Conservation (phyloP, 2,329 filamentous ascomycete species). For the Xylaria sp. region DNA sequence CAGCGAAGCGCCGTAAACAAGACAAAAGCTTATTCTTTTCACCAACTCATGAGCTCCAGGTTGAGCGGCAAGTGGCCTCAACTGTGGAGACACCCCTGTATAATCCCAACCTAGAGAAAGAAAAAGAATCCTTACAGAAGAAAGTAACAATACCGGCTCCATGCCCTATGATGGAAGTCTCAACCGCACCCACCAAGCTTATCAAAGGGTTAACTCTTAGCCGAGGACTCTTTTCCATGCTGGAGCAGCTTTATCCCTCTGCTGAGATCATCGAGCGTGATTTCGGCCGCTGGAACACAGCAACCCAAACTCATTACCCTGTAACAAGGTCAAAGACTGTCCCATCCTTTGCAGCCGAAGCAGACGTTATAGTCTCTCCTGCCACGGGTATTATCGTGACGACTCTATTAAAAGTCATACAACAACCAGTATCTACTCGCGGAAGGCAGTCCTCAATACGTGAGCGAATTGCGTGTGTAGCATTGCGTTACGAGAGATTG, state of each 20-base stretch:
- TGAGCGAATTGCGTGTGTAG: conserved; percentile 64
- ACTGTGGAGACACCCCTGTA: background rate
- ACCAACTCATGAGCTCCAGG: background rate
- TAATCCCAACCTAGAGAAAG: background rate
- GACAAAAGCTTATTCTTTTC: conserved; percentile 46
- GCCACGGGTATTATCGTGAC: conserved; percentile 76
- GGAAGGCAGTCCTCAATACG: conserved; percentile 60
- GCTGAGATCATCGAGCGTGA: conserved; percentile 71
- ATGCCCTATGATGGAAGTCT: conserved; percentile 35
- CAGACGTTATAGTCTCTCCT: conserved; percentile 79
- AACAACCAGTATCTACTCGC: conserved; percentile 75
- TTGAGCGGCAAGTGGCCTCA: background rate
- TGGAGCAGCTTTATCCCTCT: conserved; percentile 61
- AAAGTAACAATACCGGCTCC: conserved; percentile 27
- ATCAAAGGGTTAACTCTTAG: conserved; percentile 64
- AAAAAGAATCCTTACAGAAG: background rate
- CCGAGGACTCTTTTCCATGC: conserved; percentile 59
- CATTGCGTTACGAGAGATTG: conserved; percentile 72
- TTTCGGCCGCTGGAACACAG: conserved; percentile 56
- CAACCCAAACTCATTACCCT: conserved; percentile 50
- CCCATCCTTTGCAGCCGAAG: conserved; percentile 64
- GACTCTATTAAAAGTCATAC: conserved; percentile 76
- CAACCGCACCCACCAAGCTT: conserved; percentile 47
- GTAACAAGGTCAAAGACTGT: conserved; percentile 50
- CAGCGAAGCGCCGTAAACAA: conserved; percentile 45